Evolutionary conservation across 495 filamentous ascomycete species (phyloP).

Genomic region (Oidiodendron maius): DNA sequence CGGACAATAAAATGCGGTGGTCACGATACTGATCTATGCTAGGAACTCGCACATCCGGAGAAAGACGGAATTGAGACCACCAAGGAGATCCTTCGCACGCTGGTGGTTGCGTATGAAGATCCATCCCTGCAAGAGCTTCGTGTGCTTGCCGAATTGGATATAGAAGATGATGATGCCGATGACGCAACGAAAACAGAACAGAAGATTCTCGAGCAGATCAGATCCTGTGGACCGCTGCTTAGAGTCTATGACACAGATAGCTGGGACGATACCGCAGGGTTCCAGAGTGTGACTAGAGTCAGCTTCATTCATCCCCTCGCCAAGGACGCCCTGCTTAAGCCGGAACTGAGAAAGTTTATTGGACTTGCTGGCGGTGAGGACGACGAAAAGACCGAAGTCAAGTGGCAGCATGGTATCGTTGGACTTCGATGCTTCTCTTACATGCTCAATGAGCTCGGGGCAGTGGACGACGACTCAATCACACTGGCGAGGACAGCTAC

Average conservation of each 20-base stretch:
- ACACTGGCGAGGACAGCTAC: no score
- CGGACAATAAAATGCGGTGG: no score
- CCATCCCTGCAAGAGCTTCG: slow-evolving; percentile 26
- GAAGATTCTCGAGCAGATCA: slow-evolving; percentile 24
- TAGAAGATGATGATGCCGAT: no score
- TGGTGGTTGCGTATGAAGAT: slow-evolving; percentile 31
- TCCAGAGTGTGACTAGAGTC: slow-evolving; percentile 13
- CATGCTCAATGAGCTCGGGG: slow-evolving; percentile 17
- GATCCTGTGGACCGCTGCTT: slow-evolving; percentile 29
- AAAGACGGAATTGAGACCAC: no score
- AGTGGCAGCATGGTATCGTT: slow-evolving; percentile 34
- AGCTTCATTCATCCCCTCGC: slow-evolving; percentile 28
- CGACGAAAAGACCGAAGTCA: slow-evolving; percentile 13
- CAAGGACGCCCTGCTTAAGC: slow-evolving; percentile 27
- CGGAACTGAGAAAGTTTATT: slow-evolving; percentile 18
- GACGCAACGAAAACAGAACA: slow-evolving; percentile 23
- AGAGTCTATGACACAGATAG: slow-evolving; percentile 7
- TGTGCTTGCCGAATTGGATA: slow-evolving; percentile 26
- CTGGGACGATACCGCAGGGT: background rate
- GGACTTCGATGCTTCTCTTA: slow-evolving; percentile 29
- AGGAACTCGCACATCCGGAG: no score
- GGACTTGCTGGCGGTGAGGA: slow-evolving; percentile 27
- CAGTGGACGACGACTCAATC: slow-evolving; percentile 12
- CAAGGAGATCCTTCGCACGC: slow-evolving; percentile 28
- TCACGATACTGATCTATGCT: no score